Evolutionary conservation across 2,329 filamentous ascomycete genomes (phyloP), one percentile per base, ranked within the genome.

Genomic region (Parastagonospora avenae): DNA sequence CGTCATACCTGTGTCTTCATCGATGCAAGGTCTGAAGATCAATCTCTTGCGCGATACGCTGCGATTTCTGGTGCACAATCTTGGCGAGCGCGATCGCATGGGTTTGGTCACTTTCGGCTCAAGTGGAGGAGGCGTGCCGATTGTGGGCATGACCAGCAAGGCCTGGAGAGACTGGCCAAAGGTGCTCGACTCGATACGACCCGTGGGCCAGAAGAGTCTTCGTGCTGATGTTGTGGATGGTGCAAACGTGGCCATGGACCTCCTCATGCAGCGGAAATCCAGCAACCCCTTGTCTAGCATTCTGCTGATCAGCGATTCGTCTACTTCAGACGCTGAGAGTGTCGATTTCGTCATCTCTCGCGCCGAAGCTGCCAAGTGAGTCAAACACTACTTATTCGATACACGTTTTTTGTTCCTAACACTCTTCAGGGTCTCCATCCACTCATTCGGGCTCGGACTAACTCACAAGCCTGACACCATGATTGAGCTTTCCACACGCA

Each of bases 11-110:
- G 92, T 99, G 5, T 97, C 94, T 0, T 96, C 93, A 1, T 97
- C 94, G 0, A 99, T 97, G 93, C 94, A 97, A 74, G 94, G 94
- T n/a, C 85, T 99, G 54, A 99, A 99, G 78, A 97, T 97, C 69
- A 96, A 93, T 55, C 81, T 99, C 1, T 85, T 99, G 11, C 87
- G 92, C 36, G 94, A 99, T 74, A 89, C 93, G 0, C 81, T 99
- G 31, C 91, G 90, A 52, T 99, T 97, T 72, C 87, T 99, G 74
- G 91, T 99, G 2, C 84, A 88, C 61, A 93, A 86, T 41, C 85
- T 99, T 0, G 94, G 94, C 29, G 92, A 97, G 62, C 85, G 92
- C 46, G 94, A 99, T 72, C 89, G 94, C 38, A 96, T 99, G 93
- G 94, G 94, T 5, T 77, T 99, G 37, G 94, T 99, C 16, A 97